Evolutionary conservation across 345 rosid species (phyloP).

Genomic region (Ailanthus altissimus): DNA sequence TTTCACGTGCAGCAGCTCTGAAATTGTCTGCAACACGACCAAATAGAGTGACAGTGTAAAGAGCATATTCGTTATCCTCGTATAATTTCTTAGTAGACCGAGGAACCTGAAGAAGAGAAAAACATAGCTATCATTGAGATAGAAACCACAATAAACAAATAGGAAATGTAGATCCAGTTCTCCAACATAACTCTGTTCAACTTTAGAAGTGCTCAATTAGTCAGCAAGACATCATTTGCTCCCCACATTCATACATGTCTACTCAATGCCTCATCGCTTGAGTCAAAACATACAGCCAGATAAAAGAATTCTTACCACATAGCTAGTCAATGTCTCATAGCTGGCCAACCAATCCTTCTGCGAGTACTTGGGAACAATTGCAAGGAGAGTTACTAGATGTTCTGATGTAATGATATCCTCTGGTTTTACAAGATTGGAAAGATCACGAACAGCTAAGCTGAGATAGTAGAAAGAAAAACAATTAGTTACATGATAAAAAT

Average conservation of each 20-base stretch:
- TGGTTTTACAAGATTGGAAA: conserved; percentile 86
- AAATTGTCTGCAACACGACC: conserved; percentile 93
- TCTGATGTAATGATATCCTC: conserved; percentile 85
- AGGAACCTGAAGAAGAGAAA: conserved; percentile 67
- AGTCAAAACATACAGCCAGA: not conserved
- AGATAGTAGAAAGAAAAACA: conserved; percentile 24
- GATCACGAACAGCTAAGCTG: conserved; percentile 99
- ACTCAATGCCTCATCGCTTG: not conserved
- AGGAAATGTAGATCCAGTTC: not conserved
- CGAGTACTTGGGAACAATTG: conserved; percentile 87
- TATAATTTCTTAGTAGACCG: conserved; percentile 88
- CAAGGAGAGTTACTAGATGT: conserved; percentile 83
- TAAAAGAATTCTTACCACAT: conserved; percentile 68
- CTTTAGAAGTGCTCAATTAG: conserved; percentile 3
- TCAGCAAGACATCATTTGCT: not conserved
- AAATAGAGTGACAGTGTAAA: conserved; percentile 83
- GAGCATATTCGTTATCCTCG: conserved; percentile 99
- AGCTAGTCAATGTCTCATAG: conserved; percentile 87
- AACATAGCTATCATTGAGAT: conserved; percentile 9
- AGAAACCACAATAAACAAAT: not conserved
- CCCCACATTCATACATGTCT: not conserved
- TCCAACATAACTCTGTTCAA: conserved; percentile 11
- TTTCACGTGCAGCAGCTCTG: conserved; percentile 77
- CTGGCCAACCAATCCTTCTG: conserved; percentile 97
- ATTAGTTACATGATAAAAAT: conserved; percentile 21